Conservation (phyloP, 306 rosid genomes). For the Sphenostylis stenocarpa region DNA sequence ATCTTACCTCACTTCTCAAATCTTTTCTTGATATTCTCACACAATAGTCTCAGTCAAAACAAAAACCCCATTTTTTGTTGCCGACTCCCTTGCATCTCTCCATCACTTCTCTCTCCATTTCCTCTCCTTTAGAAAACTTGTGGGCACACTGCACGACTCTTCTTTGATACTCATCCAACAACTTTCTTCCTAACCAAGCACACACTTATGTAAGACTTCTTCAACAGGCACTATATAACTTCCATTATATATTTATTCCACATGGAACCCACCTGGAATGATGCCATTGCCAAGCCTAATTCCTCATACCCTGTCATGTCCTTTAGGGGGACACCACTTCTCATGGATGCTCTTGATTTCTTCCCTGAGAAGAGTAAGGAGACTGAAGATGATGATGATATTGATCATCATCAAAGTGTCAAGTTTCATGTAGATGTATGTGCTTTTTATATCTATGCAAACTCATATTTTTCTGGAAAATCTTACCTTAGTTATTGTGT, state of each 20-base stretch:
- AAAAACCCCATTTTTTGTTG: conserved; percentile 47
- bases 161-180: conserved; percentile 33
- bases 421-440: conserved; percentile 45
- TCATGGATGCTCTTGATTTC: conserved; percentile 59
- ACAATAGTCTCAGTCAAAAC: conserved; percentile 51
- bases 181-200: not conserved
- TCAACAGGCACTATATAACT: not conserved
- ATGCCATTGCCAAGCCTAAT: not conserved
- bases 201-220: not conserved
- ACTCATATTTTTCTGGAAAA: not conserved
- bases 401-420: conserved; percentile 17
- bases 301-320: conserved; percentile 28
- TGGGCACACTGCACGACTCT: conserved; percentile 29
- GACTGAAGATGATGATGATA: not conserved
- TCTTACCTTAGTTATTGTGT: not conserved
- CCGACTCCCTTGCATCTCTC: conserved; percentile 60
- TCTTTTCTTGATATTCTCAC: conserved; percentile 10
- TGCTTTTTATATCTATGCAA: not conserved
- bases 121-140: not conserved
- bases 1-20: conserved; percentile 47
- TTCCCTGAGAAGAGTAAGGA: conserved; percentile 30
- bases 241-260: not conserved
- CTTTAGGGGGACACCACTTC: conserved; percentile 30
- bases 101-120: conserved; percentile 20
- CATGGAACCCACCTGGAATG: conserved; percentile 37